Evolutionary conservation across 1,284 basidiomycete species (phyloP), one percentile per base, ranked within the genome.

Genomic region (Leccinum cinnamomeum): DNA sequence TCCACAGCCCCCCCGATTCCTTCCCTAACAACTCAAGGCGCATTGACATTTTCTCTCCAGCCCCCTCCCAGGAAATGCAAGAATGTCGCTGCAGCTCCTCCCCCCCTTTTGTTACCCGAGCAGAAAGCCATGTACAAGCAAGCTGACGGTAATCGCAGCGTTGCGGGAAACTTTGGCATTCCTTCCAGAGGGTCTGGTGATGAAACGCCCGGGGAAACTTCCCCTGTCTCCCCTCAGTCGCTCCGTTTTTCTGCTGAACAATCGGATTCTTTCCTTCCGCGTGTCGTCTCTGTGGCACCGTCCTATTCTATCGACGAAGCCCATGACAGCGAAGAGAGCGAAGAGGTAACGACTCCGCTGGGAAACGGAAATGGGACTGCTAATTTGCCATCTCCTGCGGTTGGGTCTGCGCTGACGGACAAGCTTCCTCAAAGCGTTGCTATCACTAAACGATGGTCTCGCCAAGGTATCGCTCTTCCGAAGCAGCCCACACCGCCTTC

Each of bases 31-130:
- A 54, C 58, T 14, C 63, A 57, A 44, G 61, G 65, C 20, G 6
- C 61, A 11, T 61, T 64, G 50, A 59, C 82, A 1, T 68, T 81
- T 57, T 84, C 86, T 16, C 77, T 90, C 57, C 86, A 88, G 55
- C 89, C 88, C 3, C 87, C 87, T 50, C 86, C 88, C 0, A 81
- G 84, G 56, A 86, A 77, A 53, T 50, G 20, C 50, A 78, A 83
- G 67, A 80, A 82, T n/a, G 65, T 50, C 18, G 25, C 56, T 6
- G 7, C 64, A 3, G 14, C 50, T 20, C 20, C 30, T 46, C 64
- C 67, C 3, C 10, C 35, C n/a, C 33, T 35, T 2, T 44, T 39
- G 37, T 10, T 39, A 28, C 60, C 59, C 10, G 66, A 64, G 18
- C 63, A 59, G 3, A 66, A 63, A 23, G 62, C 55, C 30, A 60